Conservation (phyloP, 768 basidiomycete species). For the Mycena epipterygia region DNA sequence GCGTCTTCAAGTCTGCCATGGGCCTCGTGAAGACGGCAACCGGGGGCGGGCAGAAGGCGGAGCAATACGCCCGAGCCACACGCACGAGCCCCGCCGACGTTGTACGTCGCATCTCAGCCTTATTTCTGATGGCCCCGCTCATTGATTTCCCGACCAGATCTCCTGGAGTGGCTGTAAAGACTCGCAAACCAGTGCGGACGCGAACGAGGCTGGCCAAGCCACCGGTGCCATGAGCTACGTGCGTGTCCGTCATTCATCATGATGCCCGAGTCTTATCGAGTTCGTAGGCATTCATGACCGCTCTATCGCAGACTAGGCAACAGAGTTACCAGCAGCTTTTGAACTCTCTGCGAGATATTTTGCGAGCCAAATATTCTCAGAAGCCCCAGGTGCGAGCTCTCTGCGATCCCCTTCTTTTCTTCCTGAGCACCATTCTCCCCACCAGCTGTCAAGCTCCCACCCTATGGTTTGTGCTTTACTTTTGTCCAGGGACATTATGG, state of each 20-base stretch:
- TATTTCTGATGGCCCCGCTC: background rate
- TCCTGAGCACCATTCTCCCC: slow-evolving; percentile 1
- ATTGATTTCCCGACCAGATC: slow-evolving; percentile 60
- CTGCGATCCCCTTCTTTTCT: slow-evolving; percentile 7
- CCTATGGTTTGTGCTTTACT: slow-evolving; percentile 55
- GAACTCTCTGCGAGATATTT: slow-evolving; percentile 54
- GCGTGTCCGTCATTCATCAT: slow-evolving; percentile 42
- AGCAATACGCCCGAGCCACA: slow-evolving; percentile 69
- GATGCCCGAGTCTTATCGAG: background rate
- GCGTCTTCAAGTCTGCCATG: slow-evolving; percentile 80
- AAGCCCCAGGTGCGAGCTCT: slow-evolving; percentile 69
- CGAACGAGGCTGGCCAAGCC: slow-evolving; percentile 72
- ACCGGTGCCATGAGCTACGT: slow-evolving; percentile 89
- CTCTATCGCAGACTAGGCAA: slow-evolving; percentile 61
- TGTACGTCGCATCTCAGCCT: slow-evolving; percentile 57
- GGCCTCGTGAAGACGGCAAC: slow-evolving; percentile 83
- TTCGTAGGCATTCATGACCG: slow-evolving; percentile 68
- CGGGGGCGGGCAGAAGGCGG: slow-evolving; percentile 74
- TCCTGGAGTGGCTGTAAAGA: slow-evolving; percentile 90
- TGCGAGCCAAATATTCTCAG: slow-evolving; percentile 64
- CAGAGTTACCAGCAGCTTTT: slow-evolving; percentile 70
- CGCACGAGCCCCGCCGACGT: slow-evolving; percentile 89
- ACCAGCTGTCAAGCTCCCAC: slow-evolving; percentile 54
- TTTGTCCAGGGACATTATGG: background rate
- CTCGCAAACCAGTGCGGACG: slow-evolving; percentile 86